These are phyloP conservation scores for Aspergillus spinulosporus DNA, from an alignment of 2,329 filamentous ascomycete species.

Conservation along the genomic window DNA sequence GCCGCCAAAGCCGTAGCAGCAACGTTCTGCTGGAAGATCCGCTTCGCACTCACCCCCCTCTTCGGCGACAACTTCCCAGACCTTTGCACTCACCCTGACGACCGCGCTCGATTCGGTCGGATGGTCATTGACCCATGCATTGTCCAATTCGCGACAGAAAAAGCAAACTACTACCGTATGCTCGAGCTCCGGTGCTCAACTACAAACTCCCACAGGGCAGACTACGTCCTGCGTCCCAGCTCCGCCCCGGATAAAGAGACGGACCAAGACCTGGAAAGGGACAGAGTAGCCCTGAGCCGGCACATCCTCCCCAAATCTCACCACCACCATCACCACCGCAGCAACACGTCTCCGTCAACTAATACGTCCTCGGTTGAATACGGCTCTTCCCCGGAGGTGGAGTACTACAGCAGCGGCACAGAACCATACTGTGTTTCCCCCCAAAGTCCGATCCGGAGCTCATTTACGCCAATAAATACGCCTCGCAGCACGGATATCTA, in stretches of 20 bases:
- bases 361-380: constrained; percentile 38
- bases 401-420: constrained; percentile 30
- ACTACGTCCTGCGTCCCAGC: constrained; percentile 13
- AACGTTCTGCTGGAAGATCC: constrained; percentile 84
- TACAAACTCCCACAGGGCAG: neutral
- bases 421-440: constrained; percentile 43
- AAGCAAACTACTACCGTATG: constrained; percentile 34
- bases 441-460: constrained; percentile 38
- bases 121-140: constrained; percentile 66
- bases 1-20: constrained; percentile 84
- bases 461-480: constrained; percentile 47
- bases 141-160: constrained; percentile 52
- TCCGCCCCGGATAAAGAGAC: constrained; percentile 2
- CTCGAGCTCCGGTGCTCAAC: constrained; percentile 27
- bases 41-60: constrained; percentile 81
- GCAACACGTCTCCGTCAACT: constrained; percentile 23
- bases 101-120: constrained; percentile 59
- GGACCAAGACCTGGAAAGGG: constrained; percentile 1
- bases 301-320: constrained; percentile 24
- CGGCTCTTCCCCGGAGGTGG: constrained; percentile 37
- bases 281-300: constrained; percentile 20
- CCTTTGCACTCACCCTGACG: constrained; percentile 66
- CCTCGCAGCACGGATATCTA: constrained; percentile 29
- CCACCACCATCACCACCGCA: constrained; percentile 17
- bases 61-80: constrained; percentile 81